phyloP scores from a whole-genome alignment of 257 asterid species.

The Haberlea rhodopensis region DNA sequence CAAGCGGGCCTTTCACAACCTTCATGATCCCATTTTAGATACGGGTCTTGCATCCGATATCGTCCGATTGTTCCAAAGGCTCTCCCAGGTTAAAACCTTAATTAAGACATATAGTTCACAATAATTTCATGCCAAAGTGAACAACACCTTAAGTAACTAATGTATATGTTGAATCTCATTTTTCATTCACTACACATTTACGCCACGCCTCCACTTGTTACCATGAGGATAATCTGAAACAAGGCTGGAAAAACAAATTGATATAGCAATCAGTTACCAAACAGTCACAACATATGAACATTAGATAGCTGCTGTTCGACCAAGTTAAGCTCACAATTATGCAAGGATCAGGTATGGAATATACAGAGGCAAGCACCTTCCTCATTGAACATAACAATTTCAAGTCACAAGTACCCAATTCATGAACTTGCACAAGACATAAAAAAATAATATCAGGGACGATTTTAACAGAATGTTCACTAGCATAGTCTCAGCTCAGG shows the following conservation, averaged over 20 bases:
- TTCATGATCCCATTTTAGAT: too few species aligned
- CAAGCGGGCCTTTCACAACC: too few species aligned
- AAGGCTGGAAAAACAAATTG: conserved; percentile 35
- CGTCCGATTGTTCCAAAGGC: too few species aligned
- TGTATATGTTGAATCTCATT: background rate
- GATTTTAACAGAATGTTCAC: background rate
- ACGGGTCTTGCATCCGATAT: too few species aligned
- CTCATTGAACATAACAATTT: background rate
- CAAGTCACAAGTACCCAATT: background rate
- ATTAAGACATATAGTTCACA: too few species aligned
- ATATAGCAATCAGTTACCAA: background rate
- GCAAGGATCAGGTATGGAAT: too few species aligned
- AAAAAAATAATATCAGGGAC: background rate
- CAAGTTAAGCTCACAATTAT: too few species aligned
- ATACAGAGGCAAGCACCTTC: background rate
- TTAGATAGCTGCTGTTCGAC: too few species aligned
- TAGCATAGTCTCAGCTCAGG: background rate
- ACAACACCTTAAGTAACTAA: background rate
- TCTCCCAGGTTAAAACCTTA: too few species aligned
- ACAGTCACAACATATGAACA: background rate
- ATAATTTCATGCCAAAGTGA: conserved; percentile 13
- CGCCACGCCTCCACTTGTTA: conserved; percentile 63
- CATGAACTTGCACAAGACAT: background rate
- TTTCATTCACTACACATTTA: conserved; percentile 16
- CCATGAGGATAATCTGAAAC: conserved; percentile 67